Base-by-base conservation (phyloP, 2,329 filamentous ascomycete genomes). In the Clonostachys solani region DNA sequence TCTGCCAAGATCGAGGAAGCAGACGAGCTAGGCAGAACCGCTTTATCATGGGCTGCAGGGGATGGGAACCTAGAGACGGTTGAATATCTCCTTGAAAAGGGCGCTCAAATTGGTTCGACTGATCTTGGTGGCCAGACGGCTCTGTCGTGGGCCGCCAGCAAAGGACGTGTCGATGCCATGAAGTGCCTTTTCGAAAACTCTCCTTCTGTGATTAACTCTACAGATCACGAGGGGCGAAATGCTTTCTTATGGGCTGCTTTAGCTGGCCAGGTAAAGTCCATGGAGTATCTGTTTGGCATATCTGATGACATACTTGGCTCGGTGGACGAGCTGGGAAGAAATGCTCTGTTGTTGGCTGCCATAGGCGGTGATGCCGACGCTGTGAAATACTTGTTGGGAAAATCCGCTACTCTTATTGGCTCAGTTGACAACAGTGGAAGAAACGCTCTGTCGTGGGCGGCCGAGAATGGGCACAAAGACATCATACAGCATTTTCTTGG, bases 1-100 rank as follows among this genome's bases (percentile, higher is more conserved):
- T 48, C 51, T 9, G 49, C 47, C n/a, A 17, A 49, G 8, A 16
- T 50, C 2, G 45, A 53, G 5, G 19, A 12, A 12, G 46, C n/a
- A 12, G 18, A 50, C 43, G 16, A 18, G 16, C 16, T 15, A 33
- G 37, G 23, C 13, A 15, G 13, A 8, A 42, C 16, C n/a, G n/a
- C 40, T 16, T 19, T 42, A 15, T 42, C 19, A 15, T 15, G n/a
- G 40, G 40, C 40, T 13, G 40, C 18, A 13, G 19, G 7, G 9
- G 13, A 23, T 23, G 40, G 15, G 6, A 16, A n/a, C 15, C 13
- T 16, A 4, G 15, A n/a, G n/a, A 42, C 19, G 16, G 29, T 38
- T 18, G 36, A 38, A 18, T 38, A n/a, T 8, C 36, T 38, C 36
- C n/a, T 54, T 9, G 42, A 35, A 18, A 48, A 43, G 6, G 49